These are phyloP conservation scores for Leccinum olivaceopallidum DNA, from an alignment of 768 basidiomycete species.

Conservation along the genomic window DNA sequence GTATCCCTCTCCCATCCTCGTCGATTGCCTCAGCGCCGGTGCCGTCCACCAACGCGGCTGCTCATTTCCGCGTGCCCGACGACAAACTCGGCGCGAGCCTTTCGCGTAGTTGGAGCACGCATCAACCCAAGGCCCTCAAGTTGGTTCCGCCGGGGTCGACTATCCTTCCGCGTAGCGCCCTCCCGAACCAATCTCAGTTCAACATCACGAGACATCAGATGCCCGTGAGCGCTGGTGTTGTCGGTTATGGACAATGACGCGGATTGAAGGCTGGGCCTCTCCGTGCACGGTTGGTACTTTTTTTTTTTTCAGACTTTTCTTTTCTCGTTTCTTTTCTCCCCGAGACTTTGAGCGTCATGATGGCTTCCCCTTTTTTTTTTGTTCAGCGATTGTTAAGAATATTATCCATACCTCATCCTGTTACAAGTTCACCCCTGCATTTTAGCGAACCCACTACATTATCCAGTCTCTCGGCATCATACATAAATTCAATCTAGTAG, in stretches of 20 bases:
- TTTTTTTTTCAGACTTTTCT: not conserved
- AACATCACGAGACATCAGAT: conserved; percentile 34
- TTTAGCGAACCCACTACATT: conserved; percentile 27
- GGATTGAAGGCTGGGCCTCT: conserved; percentile 36
- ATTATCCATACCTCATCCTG: conserved; percentile 11
- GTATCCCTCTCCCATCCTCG: conserved; percentile 58
- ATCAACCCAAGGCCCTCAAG: conserved; percentile 45
- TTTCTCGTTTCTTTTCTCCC: not conserved
- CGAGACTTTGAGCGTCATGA: conserved; percentile 2
- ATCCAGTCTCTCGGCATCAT: conserved; percentile 27
- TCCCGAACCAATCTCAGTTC: conserved; percentile 48
- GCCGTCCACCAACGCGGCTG: conserved; percentile 12
- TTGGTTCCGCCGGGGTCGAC: conserved; percentile 28
- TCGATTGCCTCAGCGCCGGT: conserved; percentile 45
- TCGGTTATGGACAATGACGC: conserved; percentile 15
- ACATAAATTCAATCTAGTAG: conserved; percentile 31
- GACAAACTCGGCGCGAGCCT: conserved; percentile 56
- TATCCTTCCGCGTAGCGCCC: conserved; percentile 54
- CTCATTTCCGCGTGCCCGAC: conserved; percentile 32
- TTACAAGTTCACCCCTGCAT: conserved; percentile 19
- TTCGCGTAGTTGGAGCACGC: conserved; percentile 59
- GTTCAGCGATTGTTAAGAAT: conserved; percentile 18
- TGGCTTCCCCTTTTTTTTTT: not conserved
- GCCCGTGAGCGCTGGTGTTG: conserved; percentile 1
- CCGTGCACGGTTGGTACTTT: conserved; percentile 17